Conservation (phyloP, 2,329 filamentous ascomycete species). For the Trichoderma endophyticum region DNA sequence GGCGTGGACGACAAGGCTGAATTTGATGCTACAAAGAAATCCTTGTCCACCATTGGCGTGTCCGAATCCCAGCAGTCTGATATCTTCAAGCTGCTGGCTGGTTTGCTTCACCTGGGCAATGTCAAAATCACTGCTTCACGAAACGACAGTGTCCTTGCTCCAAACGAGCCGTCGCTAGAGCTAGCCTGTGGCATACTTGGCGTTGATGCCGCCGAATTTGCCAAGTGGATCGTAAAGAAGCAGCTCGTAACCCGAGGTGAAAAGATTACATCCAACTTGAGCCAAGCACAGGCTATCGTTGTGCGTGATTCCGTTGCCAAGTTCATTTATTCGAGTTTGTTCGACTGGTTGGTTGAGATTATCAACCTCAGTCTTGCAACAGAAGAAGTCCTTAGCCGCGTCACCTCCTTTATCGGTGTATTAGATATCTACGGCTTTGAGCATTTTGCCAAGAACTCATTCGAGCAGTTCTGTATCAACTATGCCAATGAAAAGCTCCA, state of each 20-base stretch:
- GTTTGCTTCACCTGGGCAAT: slow-evolving; percentile 90
- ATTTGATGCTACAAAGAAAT: slow-evolving; percentile 83
- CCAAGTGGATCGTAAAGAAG: slow-evolving; percentile 99
- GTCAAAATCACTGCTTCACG: slow-evolving; percentile 91
- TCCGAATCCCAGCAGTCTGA: slow-evolving; percentile 68
- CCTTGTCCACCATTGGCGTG: slow-evolving; percentile 85
- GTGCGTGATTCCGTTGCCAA: slow-evolving; percentile 97
- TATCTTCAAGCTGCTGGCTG: slow-evolving; percentile 88
- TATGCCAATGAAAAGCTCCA: slow-evolving; percentile 99
- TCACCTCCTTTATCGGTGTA: slow-evolving; percentile 91
- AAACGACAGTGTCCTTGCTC: slow-evolving; percentile 78
- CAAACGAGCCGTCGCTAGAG: slow-evolving; percentile 76
- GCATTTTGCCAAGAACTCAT: slow-evolving; percentile 99
- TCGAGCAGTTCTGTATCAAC: slow-evolving; percentile 99
- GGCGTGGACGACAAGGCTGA: slow-evolving; percentile 95
- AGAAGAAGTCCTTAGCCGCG: slow-evolving; percentile 77
- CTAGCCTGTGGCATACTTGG: slow-evolving; percentile 82
- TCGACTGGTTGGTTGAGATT: slow-evolving; percentile 98
- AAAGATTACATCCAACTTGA: slow-evolving; percentile 95
- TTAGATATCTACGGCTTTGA: slow-evolving; percentile 99
- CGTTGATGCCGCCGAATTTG: slow-evolving; percentile 80
- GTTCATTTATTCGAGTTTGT: slow-evolving; percentile 96
- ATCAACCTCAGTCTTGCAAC: slow-evolving; percentile 91
- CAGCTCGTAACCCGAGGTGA: slow-evolving; percentile 94
- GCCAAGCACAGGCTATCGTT: slow-evolving; percentile 87